These are phyloP conservation scores for Marasmius oreades DNA, from an alignment of 1,284 basidiomycete species.

Conservation along the genomic window DNA sequence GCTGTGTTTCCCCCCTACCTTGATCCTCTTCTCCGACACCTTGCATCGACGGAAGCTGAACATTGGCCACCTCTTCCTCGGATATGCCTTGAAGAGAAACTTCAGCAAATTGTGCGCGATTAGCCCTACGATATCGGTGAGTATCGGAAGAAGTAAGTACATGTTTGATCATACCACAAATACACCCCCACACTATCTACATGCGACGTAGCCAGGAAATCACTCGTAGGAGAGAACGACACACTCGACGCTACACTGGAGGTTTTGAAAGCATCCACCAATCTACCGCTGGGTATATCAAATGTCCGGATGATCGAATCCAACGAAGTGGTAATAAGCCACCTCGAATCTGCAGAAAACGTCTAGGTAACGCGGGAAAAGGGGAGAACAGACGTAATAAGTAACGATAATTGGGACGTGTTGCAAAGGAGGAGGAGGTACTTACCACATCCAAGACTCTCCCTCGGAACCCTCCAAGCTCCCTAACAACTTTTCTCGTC, in stretches of 20 bases:
- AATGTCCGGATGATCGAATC: conserved; percentile 95
- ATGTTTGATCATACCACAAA: conserved; percentile 64
- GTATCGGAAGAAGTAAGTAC: not conserved
- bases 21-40: conserved; percentile 68
- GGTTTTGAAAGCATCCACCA: conserved; percentile 92
- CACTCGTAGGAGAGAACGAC: conserved; percentile 91
- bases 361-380: conserved; percentile 53
- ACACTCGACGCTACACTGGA: conserved; percentile 89
- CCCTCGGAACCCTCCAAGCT: conserved; percentile 78
- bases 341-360: conserved; percentile 92
- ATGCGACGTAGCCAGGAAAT: conserved; percentile 95
- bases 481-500: conserved; percentile 83
- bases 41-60: conserved; percentile 80
- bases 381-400: conserved; percentile 7
- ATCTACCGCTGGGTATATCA: conserved; percentile 88
- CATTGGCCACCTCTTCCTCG: conserved; percentile 71
- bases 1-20: conserved; percentile 31
- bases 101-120: conserved; percentile 90
- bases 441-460: conserved; percentile 82
- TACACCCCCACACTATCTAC: conserved; percentile 93
- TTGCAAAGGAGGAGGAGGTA: conserved; percentile 7
- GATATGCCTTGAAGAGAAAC: conserved; percentile 79
- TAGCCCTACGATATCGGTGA: conserved; percentile 60
- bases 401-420: not conserved
- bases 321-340: conserved; percentile 86